A percentile compares a stretch with the other conserved stretches of the same genome.
Evolutionary conservation across 495 filamentous ascomycete genomes (phyloP).

Genomic region (Amphirosellinia nigrospora): DNA sequence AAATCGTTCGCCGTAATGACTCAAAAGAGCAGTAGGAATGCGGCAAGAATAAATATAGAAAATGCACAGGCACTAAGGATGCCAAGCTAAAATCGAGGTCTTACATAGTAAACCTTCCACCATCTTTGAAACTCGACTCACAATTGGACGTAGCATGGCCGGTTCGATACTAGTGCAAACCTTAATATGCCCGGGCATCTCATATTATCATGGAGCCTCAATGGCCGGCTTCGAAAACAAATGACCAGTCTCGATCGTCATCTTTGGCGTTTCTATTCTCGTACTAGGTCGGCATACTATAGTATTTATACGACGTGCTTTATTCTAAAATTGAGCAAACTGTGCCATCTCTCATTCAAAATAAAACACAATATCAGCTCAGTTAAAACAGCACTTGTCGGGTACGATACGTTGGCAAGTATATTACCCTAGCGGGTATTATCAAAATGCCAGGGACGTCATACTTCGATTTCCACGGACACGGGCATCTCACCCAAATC

Average conservation of each 20-base stretch:
- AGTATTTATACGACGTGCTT: background rate
- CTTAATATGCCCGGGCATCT: background rate
- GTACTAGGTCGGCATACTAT: background rate
- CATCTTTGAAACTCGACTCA: background rate
- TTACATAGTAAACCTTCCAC: background rate
- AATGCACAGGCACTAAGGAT: background rate
- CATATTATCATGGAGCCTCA: background rate
- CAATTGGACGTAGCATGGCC: background rate
- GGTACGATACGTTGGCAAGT: background rate
- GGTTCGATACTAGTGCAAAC: background rate
- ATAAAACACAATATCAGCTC: background rate
- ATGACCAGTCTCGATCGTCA: background rate
- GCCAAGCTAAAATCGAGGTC: background rate
- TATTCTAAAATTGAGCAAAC: background rate
- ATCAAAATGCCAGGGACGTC: background rate
- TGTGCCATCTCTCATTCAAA: background rate
- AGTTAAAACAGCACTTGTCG: background rate
- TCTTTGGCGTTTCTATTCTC: background rate
- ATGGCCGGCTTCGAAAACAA: background rate
- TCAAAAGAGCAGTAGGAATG: background rate
- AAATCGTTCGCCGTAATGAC: background rate
- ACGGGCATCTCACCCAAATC: constrained; percentile 3
- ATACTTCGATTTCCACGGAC: background rate
- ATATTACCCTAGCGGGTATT: background rate
- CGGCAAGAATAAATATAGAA: background rate